Evolutionary conservation across 163 green algal species (phyloP).

Genomic region (Botryococcus braunii): DNA sequence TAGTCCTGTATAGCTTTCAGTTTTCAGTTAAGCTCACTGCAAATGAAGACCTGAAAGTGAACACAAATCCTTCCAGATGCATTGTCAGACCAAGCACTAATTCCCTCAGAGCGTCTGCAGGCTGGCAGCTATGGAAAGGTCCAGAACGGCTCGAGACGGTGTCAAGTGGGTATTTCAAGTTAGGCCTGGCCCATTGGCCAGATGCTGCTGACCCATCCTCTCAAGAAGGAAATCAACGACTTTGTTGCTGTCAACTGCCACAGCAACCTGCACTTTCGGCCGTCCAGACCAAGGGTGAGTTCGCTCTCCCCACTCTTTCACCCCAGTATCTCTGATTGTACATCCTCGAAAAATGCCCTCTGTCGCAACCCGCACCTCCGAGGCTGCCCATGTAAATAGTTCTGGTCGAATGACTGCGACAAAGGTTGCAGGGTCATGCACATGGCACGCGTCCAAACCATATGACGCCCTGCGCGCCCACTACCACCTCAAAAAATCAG

Average conservation of each 20-base stretch:
- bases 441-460: conserved; percentile 42
- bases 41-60: too few species aligned
- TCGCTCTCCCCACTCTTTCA: conserved; percentile 40
- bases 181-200: too few species aligned
- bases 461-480: conserved; percentile 31
- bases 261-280: conserved; percentile 38
- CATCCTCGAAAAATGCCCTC: conserved; percentile 50
- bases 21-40: too few species aligned
- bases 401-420: conserved; percentile 48
- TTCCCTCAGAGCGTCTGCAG: too few species aligned
- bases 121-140: too few species aligned
- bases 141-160: too few species aligned
- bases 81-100: too few species aligned
- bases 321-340: conserved; percentile 57
- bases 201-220: too few species aligned
- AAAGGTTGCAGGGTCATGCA: conserved; percentile 72
- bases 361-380: conserved; percentile 49
- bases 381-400: conserved; percentile 59
- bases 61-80: too few species aligned
- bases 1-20: too few species aligned
- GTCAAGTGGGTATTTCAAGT: too few species aligned
- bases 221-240: conserved; percentile 12
- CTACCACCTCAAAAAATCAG: too few species aligned
- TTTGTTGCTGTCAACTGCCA: conserved; percentile 25
- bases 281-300: conserved; percentile 44